Base-by-base conservation (phyloP, 1,284 basidiomycete genomes). In the Cryptococcus sp. region DNA sequence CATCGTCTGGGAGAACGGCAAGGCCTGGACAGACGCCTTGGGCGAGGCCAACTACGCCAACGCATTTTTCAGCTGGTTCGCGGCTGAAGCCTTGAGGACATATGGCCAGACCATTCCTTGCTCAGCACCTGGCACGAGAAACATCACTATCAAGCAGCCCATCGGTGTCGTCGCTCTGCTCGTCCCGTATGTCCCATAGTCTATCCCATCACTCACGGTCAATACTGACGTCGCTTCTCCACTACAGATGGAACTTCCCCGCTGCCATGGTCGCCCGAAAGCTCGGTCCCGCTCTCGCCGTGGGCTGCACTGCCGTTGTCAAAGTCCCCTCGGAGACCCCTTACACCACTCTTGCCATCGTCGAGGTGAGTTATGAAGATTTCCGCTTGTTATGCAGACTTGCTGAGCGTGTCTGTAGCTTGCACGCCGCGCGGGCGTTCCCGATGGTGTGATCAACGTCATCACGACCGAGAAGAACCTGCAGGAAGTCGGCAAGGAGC, bases 271-370 rank as follows among this genome's bases (percentile, higher is more conserved):
- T 84, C 61, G 82, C 82, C 1, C 77, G 84, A 47, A 85, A 85
- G 71, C 67, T 84, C 42, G 82, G 78, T 1, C 83, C 84, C 1
- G 84, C 82, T 45, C 85, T 99, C 17, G 91, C 93, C 10, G 93
- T 93, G 17, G 96, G 96, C 23, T 99, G 96, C 78, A 98, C 95
- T 0, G 84, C 87, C 1, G 94, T 99, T 55, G 87, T 98, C 78
- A 99, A 99, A 75, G 93, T 94, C 3, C 89, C 96, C 2, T 86
- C 93, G 1, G 95, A 99, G 80, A 94, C 96, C 0, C 96, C 96
- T 0, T 96, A 91, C 80, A 93, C 93, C 40, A 88, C 89, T 17
- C 84, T 99, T 20, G 96, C 95, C 4, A 69, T 78, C 52, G 69
- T 75, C 62, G 76, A 78, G 66, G 71, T 71, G 50, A 58, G 59